phyloP scores from a whole-genome alignment of 805 yeast species.

The Scheffersomyces amazonensis region DNA sequence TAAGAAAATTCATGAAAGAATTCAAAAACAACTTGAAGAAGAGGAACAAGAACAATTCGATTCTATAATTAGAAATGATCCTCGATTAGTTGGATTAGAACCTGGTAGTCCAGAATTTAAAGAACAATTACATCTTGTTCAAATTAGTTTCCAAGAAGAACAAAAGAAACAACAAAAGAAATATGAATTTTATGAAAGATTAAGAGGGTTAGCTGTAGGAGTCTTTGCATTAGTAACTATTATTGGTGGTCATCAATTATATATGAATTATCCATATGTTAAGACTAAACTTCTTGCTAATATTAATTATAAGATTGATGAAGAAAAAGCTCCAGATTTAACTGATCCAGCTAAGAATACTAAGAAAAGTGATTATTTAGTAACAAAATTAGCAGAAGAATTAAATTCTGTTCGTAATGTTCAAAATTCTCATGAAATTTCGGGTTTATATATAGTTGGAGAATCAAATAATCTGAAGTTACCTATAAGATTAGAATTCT shows the following conservation, averaged over 20 bases:
- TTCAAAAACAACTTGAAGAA: constrained; percentile 10
- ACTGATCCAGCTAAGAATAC: constrained; percentile 29
- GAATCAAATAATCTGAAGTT: constrained; percentile 31
- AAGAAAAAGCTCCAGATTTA: constrained; percentile 32
- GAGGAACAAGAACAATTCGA: constrained; percentile 17
- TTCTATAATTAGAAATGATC: constrained; percentile 26
- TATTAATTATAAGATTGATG: constrained; percentile 35
- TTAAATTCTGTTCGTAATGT: constrained; percentile 17
- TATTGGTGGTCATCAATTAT: constrained; percentile 38
- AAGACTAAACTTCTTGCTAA: constrained; percentile 31
- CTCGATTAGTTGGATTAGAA: constrained; percentile 22
- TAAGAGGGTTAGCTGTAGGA: constrained; percentile 47
- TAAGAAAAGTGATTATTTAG: constrained; percentile 21
- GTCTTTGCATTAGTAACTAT: constrained; percentile 34
- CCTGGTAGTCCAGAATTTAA: constrained; percentile 37
- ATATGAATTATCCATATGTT: constrained; percentile 41
- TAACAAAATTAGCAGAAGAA: constrained; percentile 22
- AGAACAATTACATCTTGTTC: constrained; percentile 24
- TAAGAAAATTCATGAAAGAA: constrained; percentile 4
- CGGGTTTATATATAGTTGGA: constrained; percentile 40
- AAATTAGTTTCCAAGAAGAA: constrained; percentile 20
- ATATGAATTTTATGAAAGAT: constrained; percentile 40
- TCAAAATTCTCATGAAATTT: constrained; percentile 17
- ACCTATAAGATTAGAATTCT: constrained; percentile 61
- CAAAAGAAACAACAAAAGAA: constrained; percentile 25